Evolutionary conservation across 176 grass and related monocot genomes (phyloP).

Genomic region (Oryza glaberrima): DNA sequence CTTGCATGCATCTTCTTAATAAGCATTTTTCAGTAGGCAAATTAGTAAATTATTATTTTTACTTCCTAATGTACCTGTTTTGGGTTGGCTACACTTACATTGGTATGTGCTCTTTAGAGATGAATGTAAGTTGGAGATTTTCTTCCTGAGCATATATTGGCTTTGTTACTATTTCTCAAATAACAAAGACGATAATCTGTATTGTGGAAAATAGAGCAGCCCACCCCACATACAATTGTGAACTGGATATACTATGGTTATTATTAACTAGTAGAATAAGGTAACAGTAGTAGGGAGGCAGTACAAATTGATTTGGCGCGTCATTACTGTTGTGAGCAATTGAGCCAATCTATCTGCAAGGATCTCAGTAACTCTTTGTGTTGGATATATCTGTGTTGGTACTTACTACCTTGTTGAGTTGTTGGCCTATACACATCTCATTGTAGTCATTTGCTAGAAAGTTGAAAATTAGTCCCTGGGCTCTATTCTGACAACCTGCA

Average conservation of each 20-base stretch:
- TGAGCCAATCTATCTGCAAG: background rate
- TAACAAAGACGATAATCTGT: background rate
- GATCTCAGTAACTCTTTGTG: background rate
- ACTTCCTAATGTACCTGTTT: background rate
- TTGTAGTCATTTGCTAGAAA: background rate
- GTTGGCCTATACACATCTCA: background rate
- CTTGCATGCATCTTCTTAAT: background rate
- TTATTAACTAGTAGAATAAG: background rate
- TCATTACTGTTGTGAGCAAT: background rate
- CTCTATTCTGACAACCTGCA: background rate
- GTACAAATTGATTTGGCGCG: background rate
- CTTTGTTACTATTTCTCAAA: slow-evolving; percentile 19
- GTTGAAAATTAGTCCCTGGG: background rate
- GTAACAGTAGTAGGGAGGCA: background rate
- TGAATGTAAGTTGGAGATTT: background rate
- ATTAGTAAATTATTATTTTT: background rate
- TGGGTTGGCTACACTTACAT: background rate
- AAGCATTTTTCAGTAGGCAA: background rate
- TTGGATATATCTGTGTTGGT: background rate
- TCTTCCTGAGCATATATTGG: background rate
- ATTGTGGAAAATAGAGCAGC: background rate
- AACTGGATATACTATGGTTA: background rate
- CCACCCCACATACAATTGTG: background rate
- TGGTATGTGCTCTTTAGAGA: background rate
- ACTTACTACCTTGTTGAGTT: background rate